A percentile compares a stretch with the other conserved stretches of the same genome.
phyloP scores from a whole-genome alignment of 306 rosid genomes.

The Cucurbita moschata region DNA sequence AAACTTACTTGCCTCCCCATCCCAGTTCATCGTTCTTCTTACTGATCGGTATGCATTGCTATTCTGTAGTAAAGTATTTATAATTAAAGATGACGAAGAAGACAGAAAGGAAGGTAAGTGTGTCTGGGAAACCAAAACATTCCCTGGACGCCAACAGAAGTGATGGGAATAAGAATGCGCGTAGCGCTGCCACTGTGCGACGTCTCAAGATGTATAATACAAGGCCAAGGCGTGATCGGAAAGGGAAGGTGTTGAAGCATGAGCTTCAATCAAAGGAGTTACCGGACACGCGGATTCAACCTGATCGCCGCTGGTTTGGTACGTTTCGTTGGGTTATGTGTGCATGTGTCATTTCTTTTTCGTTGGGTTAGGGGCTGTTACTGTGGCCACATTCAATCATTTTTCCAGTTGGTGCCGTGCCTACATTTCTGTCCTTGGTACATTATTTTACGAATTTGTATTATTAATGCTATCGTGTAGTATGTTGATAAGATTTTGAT shows the following conservation, averaged over 20 bases:
- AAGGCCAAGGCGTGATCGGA: slow-evolving; percentile 47
- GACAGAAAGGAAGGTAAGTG: slow-evolving; percentile 46
- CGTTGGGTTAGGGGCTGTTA: background rate
- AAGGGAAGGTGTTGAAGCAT: slow-evolving; percentile 42
- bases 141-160: slow-evolving; percentile 67
- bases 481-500: background rate
- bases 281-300: slow-evolving; percentile 69
- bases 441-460: background rate
- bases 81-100: slow-evolving; percentile 50
- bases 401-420: background rate
- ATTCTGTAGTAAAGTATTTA: too few species aligned
- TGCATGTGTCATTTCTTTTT: background rate
- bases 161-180: slow-evolving; percentile 26
- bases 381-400: background rate
- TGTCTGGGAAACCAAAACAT: slow-evolving; percentile 86
- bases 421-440: background rate
- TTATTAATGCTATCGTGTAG: background rate
- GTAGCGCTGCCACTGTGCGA: slow-evolving; percentile 78
- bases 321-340: background rate
- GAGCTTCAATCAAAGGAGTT: slow-evolving; percentile 60
- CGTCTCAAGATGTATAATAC: slow-evolving; percentile 82
- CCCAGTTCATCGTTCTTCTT: background rate
- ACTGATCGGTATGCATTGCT: background rate
- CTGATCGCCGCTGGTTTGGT: slow-evolving; percentile 93
- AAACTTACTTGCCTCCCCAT: background rate